Conservation (phyloP, 2,329 filamentous ascomycete genomes). For the Pseudocercospora macadamiae region DNA sequence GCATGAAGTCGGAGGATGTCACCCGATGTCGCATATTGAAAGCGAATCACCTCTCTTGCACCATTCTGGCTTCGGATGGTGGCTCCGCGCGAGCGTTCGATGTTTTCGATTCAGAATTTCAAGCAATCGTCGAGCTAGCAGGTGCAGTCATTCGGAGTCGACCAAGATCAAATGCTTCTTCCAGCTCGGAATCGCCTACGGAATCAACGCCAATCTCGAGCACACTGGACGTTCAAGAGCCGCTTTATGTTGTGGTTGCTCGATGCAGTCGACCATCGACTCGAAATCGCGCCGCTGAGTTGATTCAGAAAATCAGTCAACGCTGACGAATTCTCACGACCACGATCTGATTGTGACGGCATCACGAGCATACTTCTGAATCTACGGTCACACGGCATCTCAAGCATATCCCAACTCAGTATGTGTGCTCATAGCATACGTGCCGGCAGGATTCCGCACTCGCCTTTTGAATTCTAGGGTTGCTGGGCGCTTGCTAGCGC, state of each 20-base stretch:
- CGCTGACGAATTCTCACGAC: slow-evolving; percentile 1
- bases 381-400: not conserved
- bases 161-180: slow-evolving; percentile 14
- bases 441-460: slow-evolving; percentile 6
- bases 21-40: slow-evolving; percentile 36
- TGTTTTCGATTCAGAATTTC: slow-evolving; percentile 32
- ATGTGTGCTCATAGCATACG: slow-evolving; percentile 8
- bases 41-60: slow-evolving; percentile 38
- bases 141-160: slow-evolving; percentile 28
- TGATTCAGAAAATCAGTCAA: slow-evolving; percentile 15
- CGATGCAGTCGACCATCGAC: slow-evolving; percentile 26
- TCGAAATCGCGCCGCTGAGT: slow-evolving; percentile 25
- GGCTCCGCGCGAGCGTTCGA: slow-evolving; percentile 22
- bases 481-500: slow-evolving; percentile 1
- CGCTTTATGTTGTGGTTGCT: slow-evolving; percentile 32
- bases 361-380: not conserved
- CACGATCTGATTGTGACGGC: not conserved
- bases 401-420: slow-evolving; percentile 1
- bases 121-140: slow-evolving; percentile 37
- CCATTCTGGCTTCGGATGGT: slow-evolving; percentile 33
- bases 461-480: slow-evolving; percentile 2
- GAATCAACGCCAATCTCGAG: slow-evolving; percentile 12
- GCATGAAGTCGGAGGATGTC: slow-evolving; percentile 34
- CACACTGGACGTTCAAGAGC: slow-evolving; percentile 30
- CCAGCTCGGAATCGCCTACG: slow-evolving; percentile 17